Evolutionary conservation across 2,329 filamentous ascomycete species (phyloP).

Genomic region (Didymella pinodella): DNA sequence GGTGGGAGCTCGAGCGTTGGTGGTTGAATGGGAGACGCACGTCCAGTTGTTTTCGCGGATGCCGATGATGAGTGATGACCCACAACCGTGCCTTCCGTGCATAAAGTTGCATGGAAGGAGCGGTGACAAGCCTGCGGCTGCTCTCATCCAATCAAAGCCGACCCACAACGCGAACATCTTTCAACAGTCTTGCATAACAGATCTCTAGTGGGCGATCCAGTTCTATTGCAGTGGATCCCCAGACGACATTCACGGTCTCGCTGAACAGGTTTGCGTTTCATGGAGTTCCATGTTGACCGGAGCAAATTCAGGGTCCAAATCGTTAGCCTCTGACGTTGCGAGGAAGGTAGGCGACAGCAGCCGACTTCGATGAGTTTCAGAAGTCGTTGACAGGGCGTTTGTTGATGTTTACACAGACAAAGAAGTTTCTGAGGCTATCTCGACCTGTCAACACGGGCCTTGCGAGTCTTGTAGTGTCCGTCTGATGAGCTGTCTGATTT

Average conservation of each 20-base stretch:
- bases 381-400: not conserved
- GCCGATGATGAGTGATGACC: conserved; percentile 8
- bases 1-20: conserved; percentile 2
- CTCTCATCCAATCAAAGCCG: conserved; percentile 10
- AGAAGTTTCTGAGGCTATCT: not conserved
- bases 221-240: conserved; percentile 16
- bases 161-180: conserved; percentile 9
- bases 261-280: conserved; percentile 22
- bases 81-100: conserved; percentile 8
- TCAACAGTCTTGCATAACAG: conserved; percentile 18
- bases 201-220: conserved; percentile 21
- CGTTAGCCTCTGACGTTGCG: conserved; percentile 4
- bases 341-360: not conserved
- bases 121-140: conserved; percentile 1
- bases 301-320: conserved; percentile 15
- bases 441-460: not conserved
- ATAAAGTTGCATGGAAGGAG: conserved; percentile 9
- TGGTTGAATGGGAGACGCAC: conserved; percentile 1
- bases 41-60: not conserved
- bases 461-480: not conserved
- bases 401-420: not conserved
- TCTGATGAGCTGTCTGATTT: not conserved
- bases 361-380: not conserved
- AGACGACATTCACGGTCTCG: conserved; percentile 7
- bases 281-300: conserved; percentile 20